A percentile compares a stretch with the other conserved stretches of the same genome.
Evolutionary conservation across 139 green algal species (phyloP).

Genomic region (Picochlorum costavermella): DNA sequence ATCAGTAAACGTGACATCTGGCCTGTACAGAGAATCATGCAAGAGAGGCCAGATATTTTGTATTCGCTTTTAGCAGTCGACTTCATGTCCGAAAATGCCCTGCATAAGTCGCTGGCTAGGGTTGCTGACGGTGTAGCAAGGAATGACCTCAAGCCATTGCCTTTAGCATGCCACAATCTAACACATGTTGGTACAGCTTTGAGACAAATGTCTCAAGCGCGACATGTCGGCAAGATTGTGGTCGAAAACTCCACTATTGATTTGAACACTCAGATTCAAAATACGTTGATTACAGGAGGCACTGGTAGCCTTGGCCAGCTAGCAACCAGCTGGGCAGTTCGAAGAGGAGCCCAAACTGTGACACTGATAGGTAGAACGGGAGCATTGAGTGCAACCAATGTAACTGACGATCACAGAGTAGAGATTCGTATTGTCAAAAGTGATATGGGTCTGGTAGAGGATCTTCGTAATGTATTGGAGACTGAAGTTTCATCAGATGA

Average conservation of each 20-base stretch:
- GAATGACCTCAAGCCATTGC: conserved; percentile 42
- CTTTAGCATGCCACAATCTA: conserved; percentile 32
- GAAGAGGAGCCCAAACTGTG: conserved; percentile 13
- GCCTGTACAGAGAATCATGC: conserved; percentile 36
- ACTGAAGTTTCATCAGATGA: neutral
- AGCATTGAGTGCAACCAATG: neutral
- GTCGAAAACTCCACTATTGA: conserved; percentile 11
- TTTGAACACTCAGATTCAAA: neutral
- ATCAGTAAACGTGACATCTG: conserved; percentile 90
- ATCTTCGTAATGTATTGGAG: conserved; percentile 6
- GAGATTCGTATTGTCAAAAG: conserved; percentile 16
- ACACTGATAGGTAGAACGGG: conserved; percentile 24
- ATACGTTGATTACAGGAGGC: conserved; percentile 31
- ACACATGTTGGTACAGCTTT: conserved; percentile 49
- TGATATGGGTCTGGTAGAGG: conserved; percentile 20
- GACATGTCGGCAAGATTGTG: conserved; percentile 80
- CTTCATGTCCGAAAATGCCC: conserved; percentile 63
- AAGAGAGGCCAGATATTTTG: conserved; percentile 66
- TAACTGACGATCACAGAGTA: neutral
- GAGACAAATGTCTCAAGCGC: conserved; percentile 71
- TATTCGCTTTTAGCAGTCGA: conserved; percentile 76
- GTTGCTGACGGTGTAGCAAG: conserved; percentile 27
- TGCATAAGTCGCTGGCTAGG: conserved; percentile 33
- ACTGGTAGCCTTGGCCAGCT: conserved; percentile 38
- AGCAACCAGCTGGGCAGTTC: conserved; percentile 50